Base-by-base conservation (phyloP, 257 asterid species). In the Ballota nigra region DNA sequence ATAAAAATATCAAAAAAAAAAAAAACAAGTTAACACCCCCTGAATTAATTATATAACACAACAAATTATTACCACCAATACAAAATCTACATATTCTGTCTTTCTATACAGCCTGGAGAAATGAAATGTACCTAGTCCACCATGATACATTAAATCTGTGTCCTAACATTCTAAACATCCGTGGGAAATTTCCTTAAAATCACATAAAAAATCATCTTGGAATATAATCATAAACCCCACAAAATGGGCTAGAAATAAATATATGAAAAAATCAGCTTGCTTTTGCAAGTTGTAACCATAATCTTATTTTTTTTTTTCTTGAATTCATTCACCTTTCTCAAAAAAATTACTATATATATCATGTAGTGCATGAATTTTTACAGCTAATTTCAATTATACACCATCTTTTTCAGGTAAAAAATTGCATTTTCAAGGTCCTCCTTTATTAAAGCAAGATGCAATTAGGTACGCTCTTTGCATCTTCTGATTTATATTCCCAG, bases 51-150 rank as follows among this genome's bases (percentile, higher is more conserved):
- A 11, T 11, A 12, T 12, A 41, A 41, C 6, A 41, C 1, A 16
- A 18, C 59, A 18, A 26, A 20, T 52, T 6, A 52, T 7, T 20
- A 20, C 59, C 28, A 18, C 8, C 59, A 52, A 52, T 8, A 8
- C 59, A 19, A 20, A 56, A 10, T 20, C 18, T 11, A 10, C 31
- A 58, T 10, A 13, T 58, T 26, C 64, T 24, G n/a, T n/a, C n/a
- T n/a, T n/a, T n/a, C n/a, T n/a, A n/a, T n/a, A n/a, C 45, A 16
- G 9, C 24, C 20, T 61, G 67, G 1, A 33, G 15, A 12, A 29
- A 59, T 26, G 49, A 61, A 61, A 61, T 61, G 67, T 61, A 61
- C 9, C 29, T 36, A 28, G 65, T 28, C 65, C 41, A 59, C 38
- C 64, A 15, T 58, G 3, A 1, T 1, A 53, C 24, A 4, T 2